Evolutionary conservation across 345 rosid species (phyloP), one percentile per base, ranked within the genome.

Genomic region (Syzygium jambos): DNA sequence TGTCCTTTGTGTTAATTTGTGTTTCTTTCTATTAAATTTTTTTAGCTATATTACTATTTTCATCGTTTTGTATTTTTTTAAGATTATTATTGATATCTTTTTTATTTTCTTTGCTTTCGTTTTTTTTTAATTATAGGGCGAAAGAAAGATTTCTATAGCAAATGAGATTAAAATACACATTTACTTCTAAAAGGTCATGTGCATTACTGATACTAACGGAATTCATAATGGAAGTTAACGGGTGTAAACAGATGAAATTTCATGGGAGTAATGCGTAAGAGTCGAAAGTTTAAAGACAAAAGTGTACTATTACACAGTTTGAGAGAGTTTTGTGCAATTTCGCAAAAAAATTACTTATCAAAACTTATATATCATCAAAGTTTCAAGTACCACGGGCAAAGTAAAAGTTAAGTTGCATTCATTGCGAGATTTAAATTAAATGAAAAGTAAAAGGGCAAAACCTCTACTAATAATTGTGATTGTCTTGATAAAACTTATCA

Each of bases 401-500:
- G 78, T 7, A 65, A 7, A 65, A 7, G 43, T 63, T 63, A 14
- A 14, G 21, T 65, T 16, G 78, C 43, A 30, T 65, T 5, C 11
- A 65, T 65, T 65, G 5, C 78, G 16, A 16, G 4, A 16, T 68
- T 68, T 68, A 17, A 68, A 68, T 68, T 34, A 1, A 17, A 17
- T 2, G 23, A 68, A 0, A 73, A 19, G 14, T 41, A 41, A 17
- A 34, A 34, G 49, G 49, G 13, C 6, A 34, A 73, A 73, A 21
- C 22, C 23, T 34, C 4, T 34, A 17, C 11, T 5, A 11, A 73
- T 73, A 34, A 73, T 7, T 5, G 10, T 5, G 34, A 9, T 34
- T 2, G 9, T 34, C 5, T 34, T 0, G 9, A 68, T 4, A 9
- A 68, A 16, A 23, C 43, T 3, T 3, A 30, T 1, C 3, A 0